Conservation (phyloP, 2,329 filamentous ascomycete genomes). For the Penicillium sp. region DNA sequence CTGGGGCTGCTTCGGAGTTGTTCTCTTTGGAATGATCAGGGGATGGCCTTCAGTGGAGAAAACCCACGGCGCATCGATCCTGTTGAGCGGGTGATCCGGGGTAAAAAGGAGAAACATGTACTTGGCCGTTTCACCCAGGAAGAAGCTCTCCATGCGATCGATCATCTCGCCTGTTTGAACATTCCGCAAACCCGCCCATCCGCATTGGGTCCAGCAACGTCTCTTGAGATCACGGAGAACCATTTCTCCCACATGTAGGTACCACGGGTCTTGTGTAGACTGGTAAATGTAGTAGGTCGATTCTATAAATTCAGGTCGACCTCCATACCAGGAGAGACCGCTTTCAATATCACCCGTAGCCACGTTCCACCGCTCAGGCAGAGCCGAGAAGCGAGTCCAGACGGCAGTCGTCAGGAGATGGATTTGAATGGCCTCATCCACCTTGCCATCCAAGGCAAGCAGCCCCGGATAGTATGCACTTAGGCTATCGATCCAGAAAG, state of each 20-base stretch:
- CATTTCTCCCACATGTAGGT: constrained; percentile 95
- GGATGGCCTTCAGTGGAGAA: constrained; percentile 98
- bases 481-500: constrained; percentile 94
- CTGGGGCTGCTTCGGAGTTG: constrained; percentile 11
- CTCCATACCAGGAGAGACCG: constrained; percentile 91
- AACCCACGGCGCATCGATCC: constrained; percentile 82
- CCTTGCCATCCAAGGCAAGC: constrained; percentile 80
- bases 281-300: constrained; percentile 96
- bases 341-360: constrained; percentile 81
- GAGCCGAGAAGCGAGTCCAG: constrained; percentile 91
- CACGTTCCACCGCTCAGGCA: constrained; percentile 93
- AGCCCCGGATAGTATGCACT: constrained; percentile 94
- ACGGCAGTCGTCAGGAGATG: constrained; percentile 90
- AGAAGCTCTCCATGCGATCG: constrained; percentile 99
- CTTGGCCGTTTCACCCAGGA: constrained; percentile 93
- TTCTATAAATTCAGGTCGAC: constrained; percentile 94
- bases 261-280: constrained; percentile 93
- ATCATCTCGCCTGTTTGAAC: constrained; percentile 81
- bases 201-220: constrained; percentile 87
- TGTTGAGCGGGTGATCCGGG: constrained; percentile 82
- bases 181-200: constrained; percentile 88
- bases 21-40: constrained; percentile 72
- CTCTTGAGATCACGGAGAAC: constrained; percentile 83
- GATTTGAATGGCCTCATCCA: constrained; percentile 88
- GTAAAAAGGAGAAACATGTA: constrained; percentile 94